Conservation (phyloP, 169 alveolate genomes). For the Eimeria sp. region DNA sequence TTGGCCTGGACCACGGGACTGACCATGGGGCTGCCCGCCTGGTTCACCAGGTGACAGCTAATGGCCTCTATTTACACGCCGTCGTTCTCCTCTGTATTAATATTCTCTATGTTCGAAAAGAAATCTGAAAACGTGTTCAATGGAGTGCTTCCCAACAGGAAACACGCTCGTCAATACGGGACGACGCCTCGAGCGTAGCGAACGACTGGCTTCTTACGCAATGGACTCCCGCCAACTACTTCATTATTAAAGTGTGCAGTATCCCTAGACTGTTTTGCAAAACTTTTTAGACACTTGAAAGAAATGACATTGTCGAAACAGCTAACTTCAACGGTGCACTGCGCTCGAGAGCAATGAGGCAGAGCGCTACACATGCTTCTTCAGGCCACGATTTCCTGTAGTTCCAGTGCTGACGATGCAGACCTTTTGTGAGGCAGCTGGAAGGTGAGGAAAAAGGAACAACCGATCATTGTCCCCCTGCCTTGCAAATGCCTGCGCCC, state of each 20-base stretch:
- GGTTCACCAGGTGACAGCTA: background rate
- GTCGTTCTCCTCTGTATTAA: background rate
- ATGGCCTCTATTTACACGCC: background rate
- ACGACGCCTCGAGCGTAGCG: background rate
- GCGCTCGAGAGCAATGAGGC: background rate
- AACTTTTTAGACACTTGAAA: background rate
- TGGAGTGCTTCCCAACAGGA: background rate
- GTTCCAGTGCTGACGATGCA: background rate
- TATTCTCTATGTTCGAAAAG: background rate
- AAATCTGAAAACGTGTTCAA: background rate
- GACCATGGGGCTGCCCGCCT: constrained; percentile 59
- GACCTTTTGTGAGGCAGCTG: background rate
- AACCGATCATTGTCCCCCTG: background rate
- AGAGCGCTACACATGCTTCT: background rate
- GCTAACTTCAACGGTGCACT: background rate
- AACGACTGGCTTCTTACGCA: background rate
- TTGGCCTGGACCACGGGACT: constrained; percentile 38
- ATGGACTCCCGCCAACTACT: background rate
- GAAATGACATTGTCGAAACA: background rate
- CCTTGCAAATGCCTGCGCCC: background rate
- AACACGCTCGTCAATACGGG: background rate
- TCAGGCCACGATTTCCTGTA: background rate
- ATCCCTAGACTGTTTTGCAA: background rate
- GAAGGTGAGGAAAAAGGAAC: background rate
- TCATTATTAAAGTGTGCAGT: background rate